Conservation (phyloP, 495 filamentous ascomycete species). For the Patellaria atrata region DNA sequence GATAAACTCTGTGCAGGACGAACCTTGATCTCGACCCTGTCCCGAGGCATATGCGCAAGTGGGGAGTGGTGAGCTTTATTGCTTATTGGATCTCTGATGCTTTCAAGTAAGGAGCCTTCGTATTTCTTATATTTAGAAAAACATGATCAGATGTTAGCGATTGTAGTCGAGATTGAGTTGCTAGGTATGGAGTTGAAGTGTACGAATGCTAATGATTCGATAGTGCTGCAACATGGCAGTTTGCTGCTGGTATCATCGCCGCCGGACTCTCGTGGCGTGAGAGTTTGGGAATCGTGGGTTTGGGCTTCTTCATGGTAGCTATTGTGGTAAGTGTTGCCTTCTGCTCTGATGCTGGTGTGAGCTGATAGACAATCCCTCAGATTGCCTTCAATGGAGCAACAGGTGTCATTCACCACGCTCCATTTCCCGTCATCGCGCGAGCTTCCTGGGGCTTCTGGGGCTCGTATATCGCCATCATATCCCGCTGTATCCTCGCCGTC, state of each 20-base stretch:
- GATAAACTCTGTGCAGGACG: too few species aligned
- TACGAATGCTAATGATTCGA: not conserved
- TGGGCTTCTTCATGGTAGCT: constrained; percentile 47
- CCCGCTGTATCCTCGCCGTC: constrained; percentile 49
- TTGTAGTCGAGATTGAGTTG: too few species aligned
- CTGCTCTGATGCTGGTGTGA: too few species aligned
- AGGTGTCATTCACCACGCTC: constrained; percentile 37
- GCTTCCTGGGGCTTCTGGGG: constrained; percentile 58
- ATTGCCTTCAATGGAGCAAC: not conserved
- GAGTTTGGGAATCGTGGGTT: constrained; percentile 43
- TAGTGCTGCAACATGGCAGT: constrained; percentile 22
- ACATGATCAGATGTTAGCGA: too few species aligned
- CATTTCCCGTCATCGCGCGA: constrained; percentile 53
- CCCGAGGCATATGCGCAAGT: constrained; percentile 14
- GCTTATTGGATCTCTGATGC: constrained; percentile 23
- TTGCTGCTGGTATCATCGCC: constrained; percentile 16
- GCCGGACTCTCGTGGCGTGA: constrained; percentile 45
- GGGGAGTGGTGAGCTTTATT: constrained; percentile 17
- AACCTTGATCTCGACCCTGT: constrained; percentile 21
- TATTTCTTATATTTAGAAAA: not conserved
- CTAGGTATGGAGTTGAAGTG: too few species aligned
- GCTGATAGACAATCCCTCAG: not conserved
- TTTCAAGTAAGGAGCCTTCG: constrained; percentile 13
- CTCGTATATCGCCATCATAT: constrained; percentile 51
- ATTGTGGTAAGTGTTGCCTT: too few species aligned